Conservation (phyloP, 2,329 filamentous ascomycete genomes). For the Grosmannia serpens region DNA sequence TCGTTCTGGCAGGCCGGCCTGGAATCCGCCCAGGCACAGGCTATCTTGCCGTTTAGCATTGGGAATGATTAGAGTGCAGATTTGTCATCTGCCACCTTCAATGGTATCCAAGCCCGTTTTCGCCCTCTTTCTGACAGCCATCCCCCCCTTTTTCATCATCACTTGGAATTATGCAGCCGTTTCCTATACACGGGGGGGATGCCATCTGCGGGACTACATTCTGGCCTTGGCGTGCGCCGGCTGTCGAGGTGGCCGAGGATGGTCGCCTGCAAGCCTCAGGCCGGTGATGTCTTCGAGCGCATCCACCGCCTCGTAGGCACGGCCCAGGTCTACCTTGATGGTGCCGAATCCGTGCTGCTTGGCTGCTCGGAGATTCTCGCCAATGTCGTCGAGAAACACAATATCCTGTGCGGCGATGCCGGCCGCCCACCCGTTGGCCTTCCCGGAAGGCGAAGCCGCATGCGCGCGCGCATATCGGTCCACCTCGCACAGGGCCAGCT, state of each 20-base stretch:
- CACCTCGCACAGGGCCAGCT: constrained; percentile 56
- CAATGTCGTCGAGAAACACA: constrained; percentile 88
- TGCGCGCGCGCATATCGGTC: constrained; percentile 49
- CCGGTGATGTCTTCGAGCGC: constrained; percentile 69
- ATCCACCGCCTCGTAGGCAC: constrained; percentile 67
- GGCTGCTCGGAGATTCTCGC: constrained; percentile 77
- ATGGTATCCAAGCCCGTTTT: too few relatives aligned
- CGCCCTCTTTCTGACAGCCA: too few relatives aligned
- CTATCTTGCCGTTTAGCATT: too few relatives aligned
- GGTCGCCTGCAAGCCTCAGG: constrained; percentile 44
- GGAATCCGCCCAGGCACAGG: too few relatives aligned
- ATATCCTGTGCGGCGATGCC: constrained; percentile 55
- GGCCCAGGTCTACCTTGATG: constrained; percentile 73
- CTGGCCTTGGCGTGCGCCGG: constrained; percentile 25
- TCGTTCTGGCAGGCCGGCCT: too few relatives aligned
- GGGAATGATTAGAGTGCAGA: neutral
- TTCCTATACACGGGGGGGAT: too few relatives aligned
- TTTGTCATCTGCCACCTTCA: neutral
- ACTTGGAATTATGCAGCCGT: too few relatives aligned
- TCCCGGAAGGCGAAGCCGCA: constrained; percentile 24
- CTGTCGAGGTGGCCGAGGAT: constrained; percentile 28
- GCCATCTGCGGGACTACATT: too few relatives aligned
- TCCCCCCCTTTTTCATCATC: too few relatives aligned
- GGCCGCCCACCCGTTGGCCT: constrained; percentile 31
- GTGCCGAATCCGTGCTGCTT: constrained; percentile 66